Evolutionary conservation across 148 eudicot species (phyloP).

Genomic region (Fagopyrum esculentum): DNA sequence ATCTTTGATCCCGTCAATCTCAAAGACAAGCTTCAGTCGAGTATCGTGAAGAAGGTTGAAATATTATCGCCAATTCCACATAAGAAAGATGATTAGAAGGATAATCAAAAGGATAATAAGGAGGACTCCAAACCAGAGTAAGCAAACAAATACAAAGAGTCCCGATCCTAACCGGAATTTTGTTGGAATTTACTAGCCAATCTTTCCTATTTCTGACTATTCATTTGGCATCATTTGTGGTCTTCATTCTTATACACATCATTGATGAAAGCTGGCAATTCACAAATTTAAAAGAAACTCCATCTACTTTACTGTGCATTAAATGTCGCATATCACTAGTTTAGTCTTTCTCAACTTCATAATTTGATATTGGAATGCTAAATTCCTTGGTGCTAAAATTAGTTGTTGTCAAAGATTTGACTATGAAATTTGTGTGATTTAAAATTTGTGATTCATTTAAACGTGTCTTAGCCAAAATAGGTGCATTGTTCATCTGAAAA

Average conservation of each 20-base stretch:
- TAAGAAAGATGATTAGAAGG: constrained; percentile 20
- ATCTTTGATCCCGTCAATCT: constrained; percentile 42
- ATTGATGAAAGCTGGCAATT: neutral
- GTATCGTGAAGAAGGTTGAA: constrained; percentile 37
- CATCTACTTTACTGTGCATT: neutral
- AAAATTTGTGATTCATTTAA: too few species aligned
- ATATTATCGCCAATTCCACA: constrained; percentile 39
- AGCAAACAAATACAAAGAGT: constrained; percentile 14
- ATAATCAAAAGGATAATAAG: neutral
- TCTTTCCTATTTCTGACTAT: neutral
- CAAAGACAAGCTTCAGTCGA: constrained; percentile 36
- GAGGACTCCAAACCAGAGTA: constrained; percentile 4
- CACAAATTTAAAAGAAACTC: neutral
- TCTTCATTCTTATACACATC: neutral
- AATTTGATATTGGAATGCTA: neutral
- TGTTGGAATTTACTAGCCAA: neutral
- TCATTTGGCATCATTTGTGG: neutral
- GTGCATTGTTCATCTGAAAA: too few species aligned
- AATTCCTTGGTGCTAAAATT: neutral
- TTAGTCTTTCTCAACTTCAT: neutral
- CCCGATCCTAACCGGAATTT: neutral
- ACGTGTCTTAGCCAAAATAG: too few species aligned
- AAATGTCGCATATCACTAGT: neutral
- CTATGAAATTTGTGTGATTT: neutral
- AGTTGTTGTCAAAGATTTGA: neutral